Percentiles rank a stretch among this genome's conserved stretches.
phyloP scores from a whole-genome alignment of 1,284 basidiomycete species.

The Neotropicomus parvogracilis region DNA sequence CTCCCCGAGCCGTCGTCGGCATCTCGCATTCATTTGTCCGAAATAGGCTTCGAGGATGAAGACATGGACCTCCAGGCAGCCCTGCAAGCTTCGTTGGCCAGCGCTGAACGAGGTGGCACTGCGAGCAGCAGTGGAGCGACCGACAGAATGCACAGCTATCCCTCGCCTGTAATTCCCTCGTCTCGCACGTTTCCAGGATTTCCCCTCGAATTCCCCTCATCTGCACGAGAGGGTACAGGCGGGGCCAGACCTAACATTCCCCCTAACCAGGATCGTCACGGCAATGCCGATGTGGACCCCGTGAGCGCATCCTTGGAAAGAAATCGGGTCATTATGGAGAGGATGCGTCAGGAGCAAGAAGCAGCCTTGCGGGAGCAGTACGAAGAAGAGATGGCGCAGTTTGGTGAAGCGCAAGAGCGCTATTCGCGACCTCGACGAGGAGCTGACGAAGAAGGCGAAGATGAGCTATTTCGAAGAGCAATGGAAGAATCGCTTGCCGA shows the following conservation, averaged over 20 bases:
- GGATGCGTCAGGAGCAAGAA: constrained; percentile 67
- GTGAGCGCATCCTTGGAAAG: constrained; percentile 66
- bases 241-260: constrained; percentile 10
- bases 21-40: constrained; percentile 19
- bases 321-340: constrained; percentile 57
- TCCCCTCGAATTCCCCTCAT: constrained; percentile 5
- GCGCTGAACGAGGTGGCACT: constrained; percentile 8
- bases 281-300: constrained; percentile 47
- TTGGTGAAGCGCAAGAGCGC: constrained; percentile 18
- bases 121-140: constrained; percentile 7
- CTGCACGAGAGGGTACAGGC: constrained; percentile 4
- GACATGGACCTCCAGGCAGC: constrained; percentile 86
- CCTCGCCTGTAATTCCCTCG: constrained; percentile 29
- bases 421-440: constrained; percentile 11
- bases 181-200: constrained; percentile 28
- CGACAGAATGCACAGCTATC: constrained; percentile 21
- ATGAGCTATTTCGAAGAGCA: constrained; percentile 57
- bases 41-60: constrained; percentile 67
- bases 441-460: constrained; percentile 48
- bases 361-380: constrained; percentile 59
- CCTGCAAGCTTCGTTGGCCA: constrained; percentile 69
- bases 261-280: constrained; percentile 30
- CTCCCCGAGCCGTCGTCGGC: constrained; percentile 48
- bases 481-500: constrained; percentile 56
- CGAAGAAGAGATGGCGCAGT: constrained; percentile 41